Base-by-base conservation (phyloP, 805 yeast genomes). In the Scheffersomyces ergatensis region DNA sequence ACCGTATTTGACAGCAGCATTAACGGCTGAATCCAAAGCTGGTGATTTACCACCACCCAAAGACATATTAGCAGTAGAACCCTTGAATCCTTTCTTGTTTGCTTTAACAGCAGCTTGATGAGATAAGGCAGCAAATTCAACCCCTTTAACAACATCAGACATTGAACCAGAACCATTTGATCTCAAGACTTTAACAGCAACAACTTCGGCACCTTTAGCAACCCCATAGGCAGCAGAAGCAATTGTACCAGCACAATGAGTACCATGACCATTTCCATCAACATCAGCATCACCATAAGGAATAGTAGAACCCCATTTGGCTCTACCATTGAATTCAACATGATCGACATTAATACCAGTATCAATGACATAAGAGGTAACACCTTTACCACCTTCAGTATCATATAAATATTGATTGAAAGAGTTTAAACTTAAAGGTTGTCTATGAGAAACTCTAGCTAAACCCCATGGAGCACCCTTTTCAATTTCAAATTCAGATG, bases 201-300 rank as follows among this genome's bases (percentile, higher is more conserved):
- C 89, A 40, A 88, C 63, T 16, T 81, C 72, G 8, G 90, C 93
- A 38, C 78, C 72, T 65, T 89, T 88, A 42, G 96, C 90, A 40
- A 88, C 87, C 68, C 96, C 96, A 49, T 83, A 87, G 38, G 78
- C 70, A 45, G 72, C 72, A 17, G 93, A 85, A 37, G 83, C 96
- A 54, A 90, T 87, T 26, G 95, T 89, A 66, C 96, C 97, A n/a
- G 97, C 96, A 70, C 95, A 88, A 58, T 89, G 97, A 34, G 96
- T 88, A 57, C 97, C 97, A 65, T 89, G 97, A 38, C 97, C 97
- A 55, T 87, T 85, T 39, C 89, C 93, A 61, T 90, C 96, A 33
- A 72, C 55, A 50, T 83, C 89, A 39, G 74, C 75, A 52, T 81
- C 88, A 54, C 82, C 83, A 38, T 63, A 53, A 50, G 95, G 95